These are phyloP conservation scores for Suillus ampliporus DNA, from an alignment of 768 basidiomycete species.

Conservation along the genomic window DNA sequence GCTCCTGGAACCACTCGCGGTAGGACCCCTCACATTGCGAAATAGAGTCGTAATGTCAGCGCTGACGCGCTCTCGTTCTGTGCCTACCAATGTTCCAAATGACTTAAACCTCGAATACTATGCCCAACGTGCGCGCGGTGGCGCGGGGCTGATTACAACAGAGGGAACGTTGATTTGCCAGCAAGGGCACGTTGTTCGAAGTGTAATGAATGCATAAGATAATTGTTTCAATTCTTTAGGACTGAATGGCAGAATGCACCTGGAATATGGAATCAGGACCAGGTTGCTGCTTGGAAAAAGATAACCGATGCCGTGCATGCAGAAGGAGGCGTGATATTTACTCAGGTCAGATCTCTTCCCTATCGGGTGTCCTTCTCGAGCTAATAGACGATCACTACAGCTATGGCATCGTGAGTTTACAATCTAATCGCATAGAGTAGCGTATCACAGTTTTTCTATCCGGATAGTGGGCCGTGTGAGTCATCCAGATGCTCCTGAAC, in stretches of 20 bases:
- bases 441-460: not conserved
- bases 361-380: too few relatives aligned
- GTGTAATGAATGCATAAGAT: not conserved
- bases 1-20: conserved; percentile 39
- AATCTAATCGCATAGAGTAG: not conserved
- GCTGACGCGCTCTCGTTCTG: conserved; percentile 48
- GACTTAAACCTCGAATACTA: conserved; percentile 49
- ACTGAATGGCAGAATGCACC: conserved; percentile 52
- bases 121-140: conserved; percentile 45
- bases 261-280: conserved; percentile 53
- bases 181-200: conserved; percentile 43
- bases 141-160: conserved; percentile 46
- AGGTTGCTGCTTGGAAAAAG: conserved; percentile 51
- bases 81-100: conserved; percentile 43
- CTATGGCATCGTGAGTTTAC: conserved; percentile 44
- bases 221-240: conserved; percentile 25
- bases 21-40: conserved; percentile 42
- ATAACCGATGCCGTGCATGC: conserved; percentile 53
- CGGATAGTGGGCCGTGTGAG: conserved; percentile 40
- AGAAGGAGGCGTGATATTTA: conserved; percentile 49
- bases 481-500: conserved; percentile 46
- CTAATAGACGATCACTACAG: conserved; percentile 20
- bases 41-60: conserved; percentile 49
- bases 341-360: conserved; percentile 40
- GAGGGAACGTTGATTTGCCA: conserved; percentile 47